Percentiles rank a stretch among this genome's conserved stretches.
These are phyloP conservation scores for Hippophae gyantsensis DNA, from an alignment of 306 rosid genomes.

Conservation along the genomic window DNA sequence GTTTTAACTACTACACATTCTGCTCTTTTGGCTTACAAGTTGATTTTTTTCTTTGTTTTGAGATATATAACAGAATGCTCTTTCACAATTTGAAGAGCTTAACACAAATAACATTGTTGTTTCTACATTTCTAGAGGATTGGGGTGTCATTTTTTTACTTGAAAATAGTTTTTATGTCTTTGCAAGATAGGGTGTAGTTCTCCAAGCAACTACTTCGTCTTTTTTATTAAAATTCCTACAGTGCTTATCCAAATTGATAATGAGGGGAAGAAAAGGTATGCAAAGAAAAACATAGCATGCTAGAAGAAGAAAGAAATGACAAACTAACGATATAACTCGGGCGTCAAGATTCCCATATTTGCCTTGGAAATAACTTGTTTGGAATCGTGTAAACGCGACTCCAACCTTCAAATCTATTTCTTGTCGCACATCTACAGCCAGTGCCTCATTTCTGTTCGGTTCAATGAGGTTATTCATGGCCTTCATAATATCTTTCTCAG, in stretches of 20 bases:
- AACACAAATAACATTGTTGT: no score
- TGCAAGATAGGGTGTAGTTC: no score
- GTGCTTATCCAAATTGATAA: neutral
- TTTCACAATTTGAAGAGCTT: no score
- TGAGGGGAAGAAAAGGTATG: neutral
- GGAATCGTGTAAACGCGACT: constrained; percentile 91
- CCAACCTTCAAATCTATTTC: constrained; percentile 99
- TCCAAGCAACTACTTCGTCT: no score
- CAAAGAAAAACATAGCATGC: constrained; percentile 7
- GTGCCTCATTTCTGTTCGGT: constrained; percentile 74
- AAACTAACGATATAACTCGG: constrained; percentile 87
- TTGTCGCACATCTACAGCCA: constrained; percentile 96
- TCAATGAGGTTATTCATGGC: constrained; percentile 83
- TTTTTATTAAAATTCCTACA: no score
- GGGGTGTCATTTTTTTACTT: no score
- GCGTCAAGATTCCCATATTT: constrained; percentile 98
- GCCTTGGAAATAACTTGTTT: constrained; percentile 79
- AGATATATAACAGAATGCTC: no score
- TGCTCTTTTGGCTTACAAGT: no score
- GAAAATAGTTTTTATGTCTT: no score
- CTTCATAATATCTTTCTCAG: constrained; percentile 79
- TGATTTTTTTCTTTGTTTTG: no score
- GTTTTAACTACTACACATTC: no score
- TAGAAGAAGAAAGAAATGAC: constrained; percentile 16
- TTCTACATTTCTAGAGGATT: no score